Evolutionary conservation across 1,284 basidiomycete species (phyloP), one percentile per base, ranked within the genome.

Genomic region (Papiliotrema nemorosa): DNA sequence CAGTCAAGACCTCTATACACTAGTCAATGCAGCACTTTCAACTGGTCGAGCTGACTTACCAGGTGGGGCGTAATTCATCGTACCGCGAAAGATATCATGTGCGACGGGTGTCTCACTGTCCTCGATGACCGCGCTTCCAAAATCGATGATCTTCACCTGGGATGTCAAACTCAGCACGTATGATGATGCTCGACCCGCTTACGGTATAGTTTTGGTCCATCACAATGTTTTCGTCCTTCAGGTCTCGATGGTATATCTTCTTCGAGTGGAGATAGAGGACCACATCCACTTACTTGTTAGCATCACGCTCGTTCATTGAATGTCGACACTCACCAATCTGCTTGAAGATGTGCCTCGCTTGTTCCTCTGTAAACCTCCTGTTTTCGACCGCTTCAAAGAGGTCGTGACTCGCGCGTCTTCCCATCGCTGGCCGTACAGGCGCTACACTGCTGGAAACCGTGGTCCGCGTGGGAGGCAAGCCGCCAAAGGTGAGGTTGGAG

Each of bases 381-480:
- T 90, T 79, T 73, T 94, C 91, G 52, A 94, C 91, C 69, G 88
- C 94, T 69, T 94, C 91, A 60, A 94, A 94, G 40, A 96, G 78
- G 67, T 96, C 91, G 70, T 92, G 84, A 18, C 88, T 90, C 36
- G 87, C 80, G 35, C 90, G 81, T 24, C 88, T 81, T 42, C 80
- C 76, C 76, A 85, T 85, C 36, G 76, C 74, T 4, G 81, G 80
- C 21, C 79, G 79, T 6, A 55, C 58, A 34, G n/a, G n/a, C n/a
- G n/a, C n/a, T n/a, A n/a, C n/a, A n/a, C n/a, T n/a, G n/a, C n/a
- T n/a, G n/a, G n/a, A n/a, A n/a, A n/a, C n/a, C n/a, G n/a, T n/a
- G n/a, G n/a, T n/a, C n/a, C n/a, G n/a, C n/a, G n/a, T n/a, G n/a
- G n/a, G n/a, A n/a, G n/a, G n/a, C n/a, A n/a, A n/a, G n/a, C n/a